A percentile compares a stretch with the other conserved stretches of the same genome.
These are phyloP conservation scores for Blumeriella jaapii DNA, from an alignment of 2,329 filamentous ascomycete genomes.

Conservation along the genomic window DNA sequence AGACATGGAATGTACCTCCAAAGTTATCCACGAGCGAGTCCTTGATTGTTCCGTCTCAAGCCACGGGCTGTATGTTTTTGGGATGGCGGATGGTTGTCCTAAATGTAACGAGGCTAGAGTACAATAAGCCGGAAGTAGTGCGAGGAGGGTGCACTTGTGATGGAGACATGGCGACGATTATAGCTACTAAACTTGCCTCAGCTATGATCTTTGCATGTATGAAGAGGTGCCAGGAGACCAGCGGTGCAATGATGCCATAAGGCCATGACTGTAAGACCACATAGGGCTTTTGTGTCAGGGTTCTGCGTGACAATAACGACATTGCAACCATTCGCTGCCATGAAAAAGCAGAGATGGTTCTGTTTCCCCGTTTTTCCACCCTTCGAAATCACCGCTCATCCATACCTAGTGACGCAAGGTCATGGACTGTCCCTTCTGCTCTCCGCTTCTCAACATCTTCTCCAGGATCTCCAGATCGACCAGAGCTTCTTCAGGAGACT, in stretches of 20 bases:
- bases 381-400: neutral
- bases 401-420: conserved; percentile 5
- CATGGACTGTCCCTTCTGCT: conserved; percentile 5
- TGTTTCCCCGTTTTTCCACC: neutral
- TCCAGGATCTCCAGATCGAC: conserved; percentile 10
- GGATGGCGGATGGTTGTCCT: neutral
- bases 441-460: conserved; percentile 10
- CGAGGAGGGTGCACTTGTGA: neutral
- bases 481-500: conserved; percentile 10
- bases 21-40: neutral
- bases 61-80: neutral
- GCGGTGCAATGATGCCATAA: too few relatives aligned
- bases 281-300: too few relatives aligned
- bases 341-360: neutral
- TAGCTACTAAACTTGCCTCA: too few relatives aligned
- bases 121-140: neutral
- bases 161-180: neutral
- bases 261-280: too few relatives aligned
- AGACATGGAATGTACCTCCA: neutral
- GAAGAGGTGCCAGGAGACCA: too few relatives aligned
- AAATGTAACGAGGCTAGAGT: neutral
- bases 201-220: too few relatives aligned
- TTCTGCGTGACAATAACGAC: too few relatives aligned
- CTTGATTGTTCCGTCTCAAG: neutral
- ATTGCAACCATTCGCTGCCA: neutral